These are phyloP conservation scores for Ganoderma sinense DNA, from an alignment of 1,284 basidiomycete genomes.

Conservation along the genomic window DNA sequence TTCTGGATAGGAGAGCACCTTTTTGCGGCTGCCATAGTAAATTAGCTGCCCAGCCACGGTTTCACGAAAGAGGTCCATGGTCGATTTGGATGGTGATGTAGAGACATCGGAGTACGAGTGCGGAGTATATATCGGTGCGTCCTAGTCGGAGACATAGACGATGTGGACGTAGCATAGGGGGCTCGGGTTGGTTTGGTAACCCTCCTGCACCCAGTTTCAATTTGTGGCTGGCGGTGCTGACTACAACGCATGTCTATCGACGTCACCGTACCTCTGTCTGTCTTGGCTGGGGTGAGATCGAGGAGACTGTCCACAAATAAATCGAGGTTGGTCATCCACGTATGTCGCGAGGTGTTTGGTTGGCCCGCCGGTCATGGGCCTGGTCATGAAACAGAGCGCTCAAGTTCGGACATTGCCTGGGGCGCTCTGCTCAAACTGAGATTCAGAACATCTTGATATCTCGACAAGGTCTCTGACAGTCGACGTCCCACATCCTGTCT, in stretches of 20 bases:
- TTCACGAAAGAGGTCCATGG: slow-evolving; percentile 22
- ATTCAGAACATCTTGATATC: neutral
- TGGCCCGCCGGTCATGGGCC: neutral
- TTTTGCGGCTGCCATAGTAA: slow-evolving; percentile 24
- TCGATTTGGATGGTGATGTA: neutral
- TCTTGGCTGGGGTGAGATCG: neutral
- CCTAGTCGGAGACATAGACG: neutral
- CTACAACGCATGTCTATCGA: neutral
- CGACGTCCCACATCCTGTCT: neutral
- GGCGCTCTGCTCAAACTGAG: neutral
- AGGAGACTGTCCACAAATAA: neutral
- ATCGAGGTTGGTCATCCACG: neutral
- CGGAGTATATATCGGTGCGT: neutral
- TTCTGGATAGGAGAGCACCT: slow-evolving; percentile 24
- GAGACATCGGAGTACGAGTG: neutral
- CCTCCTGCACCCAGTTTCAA: neutral
- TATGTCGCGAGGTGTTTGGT: neutral
- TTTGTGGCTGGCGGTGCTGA: neutral
- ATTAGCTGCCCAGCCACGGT: slow-evolving; percentile 27
- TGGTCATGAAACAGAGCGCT: neutral
- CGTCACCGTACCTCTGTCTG: neutral
- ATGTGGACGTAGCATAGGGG: neutral
- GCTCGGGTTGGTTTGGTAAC: neutral
- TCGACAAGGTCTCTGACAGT: neutral
- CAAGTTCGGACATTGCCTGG: neutral